A percentile compares a stretch with the other conserved stretches of the same genome.
Conservation (phyloP, 768 basidiomycete genomes). For the Leccinum boreale region DNA sequence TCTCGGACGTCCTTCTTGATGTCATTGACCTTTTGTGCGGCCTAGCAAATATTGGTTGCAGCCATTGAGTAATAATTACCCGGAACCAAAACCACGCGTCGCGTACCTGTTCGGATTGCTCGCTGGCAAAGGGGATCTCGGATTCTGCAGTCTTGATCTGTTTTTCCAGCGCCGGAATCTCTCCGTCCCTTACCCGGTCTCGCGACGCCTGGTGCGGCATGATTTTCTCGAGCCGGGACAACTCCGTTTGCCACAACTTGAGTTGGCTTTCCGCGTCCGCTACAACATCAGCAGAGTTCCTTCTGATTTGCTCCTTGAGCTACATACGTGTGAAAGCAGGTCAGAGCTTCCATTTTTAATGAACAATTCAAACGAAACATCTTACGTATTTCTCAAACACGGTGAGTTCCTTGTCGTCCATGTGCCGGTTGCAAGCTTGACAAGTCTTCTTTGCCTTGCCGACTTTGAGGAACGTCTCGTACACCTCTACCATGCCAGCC, state of each 20-base stretch:
- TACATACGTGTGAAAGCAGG: constrained; percentile 25
- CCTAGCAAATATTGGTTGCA: constrained; percentile 34
- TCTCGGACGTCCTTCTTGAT: constrained; percentile 62
- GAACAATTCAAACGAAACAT: neutral
- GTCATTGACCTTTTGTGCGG: constrained; percentile 46
- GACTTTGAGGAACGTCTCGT: constrained; percentile 48
- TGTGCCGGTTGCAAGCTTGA: constrained; percentile 67
- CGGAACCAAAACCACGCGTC: neutral
- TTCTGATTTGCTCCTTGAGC: constrained; percentile 64
- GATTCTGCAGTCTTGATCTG: constrained; percentile 58
- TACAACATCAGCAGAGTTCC: constrained; percentile 45
- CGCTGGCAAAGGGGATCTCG: constrained; percentile 49
- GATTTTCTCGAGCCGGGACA: constrained; percentile 55
- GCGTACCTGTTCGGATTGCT: constrained; percentile 61
- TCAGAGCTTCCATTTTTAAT: neutral
- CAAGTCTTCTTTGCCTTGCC: constrained; percentile 71
- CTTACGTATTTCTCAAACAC: constrained; percentile 73
- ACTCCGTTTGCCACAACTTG: constrained; percentile 56
- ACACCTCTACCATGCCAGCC: constrained; percentile 45
- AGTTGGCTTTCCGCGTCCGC: constrained; percentile 37
- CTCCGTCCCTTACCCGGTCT: constrained; percentile 51
- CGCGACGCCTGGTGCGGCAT: constrained; percentile 53
- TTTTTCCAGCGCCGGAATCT: constrained; percentile 65
- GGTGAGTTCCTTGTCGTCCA: constrained; percentile 51
- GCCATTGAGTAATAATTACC: neutral